Conservation (phyloP, 106 monocot species). For the Apostasia ramifera region DNA sequence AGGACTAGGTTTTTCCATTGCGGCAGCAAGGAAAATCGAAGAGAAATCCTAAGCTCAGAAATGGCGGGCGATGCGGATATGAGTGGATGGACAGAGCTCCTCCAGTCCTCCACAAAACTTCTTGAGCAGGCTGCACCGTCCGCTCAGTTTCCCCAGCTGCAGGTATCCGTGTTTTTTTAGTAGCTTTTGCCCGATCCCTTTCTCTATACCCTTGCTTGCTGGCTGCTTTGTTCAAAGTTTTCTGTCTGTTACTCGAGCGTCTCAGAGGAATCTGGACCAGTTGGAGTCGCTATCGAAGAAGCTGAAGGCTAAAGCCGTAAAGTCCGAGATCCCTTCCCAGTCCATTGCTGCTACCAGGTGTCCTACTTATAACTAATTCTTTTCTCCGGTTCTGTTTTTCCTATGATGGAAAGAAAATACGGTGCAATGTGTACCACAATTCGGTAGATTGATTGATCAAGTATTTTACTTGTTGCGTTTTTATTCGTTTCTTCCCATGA, state of each 20-base stretch:
- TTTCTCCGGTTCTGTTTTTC: background rate
- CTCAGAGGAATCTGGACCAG: slow-evolving; percentile 89
- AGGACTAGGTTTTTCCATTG: too few relatives aligned
- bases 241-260: background rate
- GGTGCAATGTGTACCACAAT: too few relatives aligned
- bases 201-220: background rate
- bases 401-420: too few relatives aligned
- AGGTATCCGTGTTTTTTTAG: slow-evolving; percentile 24
- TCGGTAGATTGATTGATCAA: too few relatives aligned
- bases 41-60: background rate
- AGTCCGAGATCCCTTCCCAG: slow-evolving; percentile 65
- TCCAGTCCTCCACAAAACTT: slow-evolving; percentile 85
- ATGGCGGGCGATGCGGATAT: slow-evolving; percentile 72
- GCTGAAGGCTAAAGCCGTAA: slow-evolving; percentile 78
- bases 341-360: slow-evolving; percentile 90
- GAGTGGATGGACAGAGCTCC: slow-evolving; percentile 80
- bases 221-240: background rate
- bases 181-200: background rate
- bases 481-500: background rate
- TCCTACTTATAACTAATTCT: background rate
- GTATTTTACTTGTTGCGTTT: background rate
- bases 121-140: slow-evolving; percentile 88
- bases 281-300: slow-evolving; percentile 87
- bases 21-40: too few relatives aligned
- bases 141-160: slow-evolving; percentile 85